Conservation (phyloP, 1,284 basidiomycete species). For the Gymnopus androsaceus region DNA sequence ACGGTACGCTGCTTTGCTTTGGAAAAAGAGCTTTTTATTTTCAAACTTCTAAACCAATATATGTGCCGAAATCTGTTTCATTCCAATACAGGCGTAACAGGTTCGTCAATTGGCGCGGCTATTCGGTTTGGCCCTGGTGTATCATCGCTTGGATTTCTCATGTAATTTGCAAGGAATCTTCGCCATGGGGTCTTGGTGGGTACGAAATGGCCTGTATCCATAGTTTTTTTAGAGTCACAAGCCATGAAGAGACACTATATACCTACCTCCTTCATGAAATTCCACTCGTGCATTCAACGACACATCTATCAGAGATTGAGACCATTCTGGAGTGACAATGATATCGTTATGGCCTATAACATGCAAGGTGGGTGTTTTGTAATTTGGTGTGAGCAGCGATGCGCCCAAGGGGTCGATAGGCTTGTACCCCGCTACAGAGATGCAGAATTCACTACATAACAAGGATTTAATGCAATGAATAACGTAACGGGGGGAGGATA, state of each 20-base stretch:
- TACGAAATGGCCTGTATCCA: conserved; percentile 71
- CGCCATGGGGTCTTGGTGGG: conserved; percentile 77
- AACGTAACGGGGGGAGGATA: not conserved
- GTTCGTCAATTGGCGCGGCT: not conserved
- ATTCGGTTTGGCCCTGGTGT: conserved; percentile 33
- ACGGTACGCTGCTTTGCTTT: too few species aligned
- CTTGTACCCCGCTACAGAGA: conserved; percentile 70
- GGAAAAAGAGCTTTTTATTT: too few species aligned
- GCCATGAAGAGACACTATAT: not conserved
- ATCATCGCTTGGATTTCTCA: conserved; percentile 39
- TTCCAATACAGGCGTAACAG: not conserved
- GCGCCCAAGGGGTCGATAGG: conserved; percentile 51
- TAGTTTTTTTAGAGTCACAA: not conserved
- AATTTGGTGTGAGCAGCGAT: conserved; percentile 58
- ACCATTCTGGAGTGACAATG: conserved; percentile 75
- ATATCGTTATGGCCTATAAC: conserved; percentile 81
- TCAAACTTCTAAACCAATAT: too few species aligned
- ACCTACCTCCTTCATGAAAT: conserved; percentile 73
- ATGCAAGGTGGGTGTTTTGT: conserved; percentile 77
- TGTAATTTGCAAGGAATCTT: conserved; percentile 61
- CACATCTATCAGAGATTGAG: conserved; percentile 59
- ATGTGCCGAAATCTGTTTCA: too few species aligned
- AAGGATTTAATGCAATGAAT: not conserved
- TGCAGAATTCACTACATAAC: conserved; percentile 60
- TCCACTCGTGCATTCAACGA: conserved; percentile 66